A percentile compares a stretch with the other conserved stretches of the same genome.
phyloP scores from a whole-genome alignment of 2,329 filamentous ascomycete genomes.

The Colletotrichum siamense region DNA sequence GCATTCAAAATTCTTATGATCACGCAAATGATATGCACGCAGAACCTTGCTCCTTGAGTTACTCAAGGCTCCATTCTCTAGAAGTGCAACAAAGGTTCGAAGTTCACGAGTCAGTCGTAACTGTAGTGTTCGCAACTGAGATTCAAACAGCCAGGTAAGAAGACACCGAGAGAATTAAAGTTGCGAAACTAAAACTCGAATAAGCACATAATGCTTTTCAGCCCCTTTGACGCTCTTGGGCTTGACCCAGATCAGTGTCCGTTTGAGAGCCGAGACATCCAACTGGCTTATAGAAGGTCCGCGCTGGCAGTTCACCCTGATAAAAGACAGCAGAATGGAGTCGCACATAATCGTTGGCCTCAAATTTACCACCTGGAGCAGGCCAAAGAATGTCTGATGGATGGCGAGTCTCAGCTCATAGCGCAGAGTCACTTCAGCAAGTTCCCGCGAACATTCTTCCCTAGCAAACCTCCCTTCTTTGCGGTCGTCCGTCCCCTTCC shows the following conservation, averaged over 20 bases:
- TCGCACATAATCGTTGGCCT: neutral
- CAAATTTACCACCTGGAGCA: neutral
- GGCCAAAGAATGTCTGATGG: neutral
- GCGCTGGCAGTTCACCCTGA: neutral
- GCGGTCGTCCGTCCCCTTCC: neutral
- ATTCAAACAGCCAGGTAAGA: neutral
- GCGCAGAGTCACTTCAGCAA: neutral
- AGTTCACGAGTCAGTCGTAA: neutral
- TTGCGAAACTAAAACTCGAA: accelerated
- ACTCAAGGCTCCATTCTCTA: too few species aligned
- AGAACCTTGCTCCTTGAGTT: too few species aligned
- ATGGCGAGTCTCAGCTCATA: neutral
- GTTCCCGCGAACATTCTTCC: neutral
- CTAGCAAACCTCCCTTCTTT: neutral
- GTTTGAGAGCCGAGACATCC: neutral
- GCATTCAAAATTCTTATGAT: accelerated
- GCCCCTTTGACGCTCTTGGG: neutral
- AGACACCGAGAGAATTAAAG: accelerated
- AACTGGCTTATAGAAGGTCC: neutral
- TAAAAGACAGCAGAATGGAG: accelerated
- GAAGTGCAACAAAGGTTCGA: neutral
- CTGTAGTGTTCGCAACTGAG: neutral
- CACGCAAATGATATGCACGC: too few species aligned
- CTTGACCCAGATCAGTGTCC: neutral
- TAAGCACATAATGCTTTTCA: neutral